These are phyloP conservation scores for Gossypium sturtianum DNA, from an alignment of 345 rosid species.

Conservation along the genomic window DNA sequence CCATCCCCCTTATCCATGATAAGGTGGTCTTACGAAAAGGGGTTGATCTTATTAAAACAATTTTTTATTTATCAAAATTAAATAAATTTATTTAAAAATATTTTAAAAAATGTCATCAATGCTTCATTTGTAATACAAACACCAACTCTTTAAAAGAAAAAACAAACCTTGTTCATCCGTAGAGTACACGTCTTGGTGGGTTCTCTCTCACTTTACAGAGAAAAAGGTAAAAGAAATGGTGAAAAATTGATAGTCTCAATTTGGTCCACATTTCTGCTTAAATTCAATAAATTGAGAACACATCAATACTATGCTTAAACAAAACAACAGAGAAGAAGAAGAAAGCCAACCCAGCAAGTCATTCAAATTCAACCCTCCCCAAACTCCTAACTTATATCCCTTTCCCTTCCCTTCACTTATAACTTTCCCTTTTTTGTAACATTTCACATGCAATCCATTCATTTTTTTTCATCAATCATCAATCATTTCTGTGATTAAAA, in stretches of 20 bases:
- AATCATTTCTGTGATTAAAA: not conserved
- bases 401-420: not conserved
- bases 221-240: not conserved
- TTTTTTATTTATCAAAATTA: no score
- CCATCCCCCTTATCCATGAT: no score
- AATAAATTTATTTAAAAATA: no score
- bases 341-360: not conserved
- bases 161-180: not conserved
- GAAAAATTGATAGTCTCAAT: not conserved
- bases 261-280: constrained; percentile 20
- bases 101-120: no score
- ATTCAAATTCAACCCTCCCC: not conserved
- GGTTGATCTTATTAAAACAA: no score
- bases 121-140: no score
- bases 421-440: not conserved
- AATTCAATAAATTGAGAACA: not conserved
- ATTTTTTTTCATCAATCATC: constrained; percentile 5
- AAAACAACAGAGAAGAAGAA: not conserved
- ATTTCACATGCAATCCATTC: not conserved
- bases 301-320: not conserved
- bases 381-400: not conserved
- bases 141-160: no score
- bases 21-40: no score
- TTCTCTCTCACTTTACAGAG: constrained; percentile 2
- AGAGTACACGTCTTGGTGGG: constrained; percentile 26